These are phyloP conservation scores for Tolypocladium pustulatum DNA, from an alignment of 2,329 filamentous ascomycete species.

Conservation along the genomic window DNA sequence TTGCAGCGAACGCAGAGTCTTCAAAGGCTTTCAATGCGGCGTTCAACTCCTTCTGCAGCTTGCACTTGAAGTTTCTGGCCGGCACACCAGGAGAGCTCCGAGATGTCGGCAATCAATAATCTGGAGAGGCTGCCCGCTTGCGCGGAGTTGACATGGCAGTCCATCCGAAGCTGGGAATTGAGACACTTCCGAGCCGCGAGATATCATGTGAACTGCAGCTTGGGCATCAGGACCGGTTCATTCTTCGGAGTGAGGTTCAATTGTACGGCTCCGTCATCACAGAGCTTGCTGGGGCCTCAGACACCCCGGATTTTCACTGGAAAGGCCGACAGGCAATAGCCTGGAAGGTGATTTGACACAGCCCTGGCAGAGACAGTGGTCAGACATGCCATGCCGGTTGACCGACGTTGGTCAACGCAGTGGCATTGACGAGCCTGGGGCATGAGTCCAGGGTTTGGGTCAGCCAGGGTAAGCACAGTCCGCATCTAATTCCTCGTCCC, in stretches of 20 bases:
- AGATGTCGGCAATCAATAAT: too few relatives aligned
- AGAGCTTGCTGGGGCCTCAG: background rate
- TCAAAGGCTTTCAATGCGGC: background rate
- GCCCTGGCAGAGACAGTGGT: background rate
- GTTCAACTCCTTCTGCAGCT: too few relatives aligned
- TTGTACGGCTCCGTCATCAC: background rate
- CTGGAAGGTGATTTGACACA: background rate
- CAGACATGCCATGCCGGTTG: background rate
- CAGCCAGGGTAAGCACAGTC: background rate
- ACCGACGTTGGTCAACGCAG: background rate
- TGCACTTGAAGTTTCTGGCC: too few relatives aligned
- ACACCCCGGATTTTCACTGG: background rate
- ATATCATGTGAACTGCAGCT: too few relatives aligned
- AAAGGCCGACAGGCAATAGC: background rate
- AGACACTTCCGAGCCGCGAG: too few relatives aligned
- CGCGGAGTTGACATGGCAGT: too few relatives aligned
- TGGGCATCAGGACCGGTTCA: too few relatives aligned
- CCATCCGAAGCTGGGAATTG: too few relatives aligned
- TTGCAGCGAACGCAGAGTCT: background rate
- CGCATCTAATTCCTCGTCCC: background rate
- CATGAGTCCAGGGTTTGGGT: background rate
- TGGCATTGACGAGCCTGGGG: background rate
- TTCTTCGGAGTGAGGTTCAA: background rate
- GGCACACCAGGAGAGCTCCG: too few relatives aligned
- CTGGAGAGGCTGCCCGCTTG: too few relatives aligned